Conservation (phyloP, 1,139 yeast species). For the Blastobotrys proliferans region DNA sequence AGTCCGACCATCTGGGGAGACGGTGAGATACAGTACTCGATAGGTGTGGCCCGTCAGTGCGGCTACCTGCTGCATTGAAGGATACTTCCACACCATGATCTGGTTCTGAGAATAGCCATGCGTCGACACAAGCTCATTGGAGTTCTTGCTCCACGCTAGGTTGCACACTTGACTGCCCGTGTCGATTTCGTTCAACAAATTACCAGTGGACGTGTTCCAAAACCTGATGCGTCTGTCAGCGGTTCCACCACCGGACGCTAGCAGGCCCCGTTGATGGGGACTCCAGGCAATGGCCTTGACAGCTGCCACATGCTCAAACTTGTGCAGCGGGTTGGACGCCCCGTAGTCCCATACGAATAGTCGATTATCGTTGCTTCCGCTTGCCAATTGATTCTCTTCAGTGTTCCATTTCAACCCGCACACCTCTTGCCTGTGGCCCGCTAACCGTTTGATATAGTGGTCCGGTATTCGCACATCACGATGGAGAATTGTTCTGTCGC, state of each 20-base stretch:
- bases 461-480: conserved; percentile 88
- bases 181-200: conserved; percentile 69
- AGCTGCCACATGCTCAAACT: conserved; percentile 89
- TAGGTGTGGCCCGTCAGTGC: conserved; percentile 92
- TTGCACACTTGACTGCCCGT: conserved; percentile 97
- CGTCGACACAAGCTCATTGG: conserved; percentile 88
- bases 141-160: conserved; percentile 86
- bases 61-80: conserved; percentile 88
- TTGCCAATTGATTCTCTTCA: conserved; percentile 61
- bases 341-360: conserved; percentile 84
- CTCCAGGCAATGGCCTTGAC: conserved; percentile 98
- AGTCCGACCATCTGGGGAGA: conserved; percentile 97
- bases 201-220: conserved; percentile 87
- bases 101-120: conserved; percentile 94
- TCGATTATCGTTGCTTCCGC: conserved; percentile 72
- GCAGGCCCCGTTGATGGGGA: conserved; percentile 89
- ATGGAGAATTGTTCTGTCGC: conserved; percentile 81
- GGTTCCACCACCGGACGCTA: conserved; percentile 97
- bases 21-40: conserved; percentile 80
- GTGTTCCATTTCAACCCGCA: conserved; percentile 95
- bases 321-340: conserved; percentile 60
- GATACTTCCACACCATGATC: conserved; percentile 91
- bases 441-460: conserved; percentile 69
- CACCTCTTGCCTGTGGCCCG: conserved; percentile 85
- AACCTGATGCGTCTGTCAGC: conserved; percentile 87